These are phyloP conservation scores for Leishmania martiniquensis DNA, from an alignment of 208 protist genomes.

Conservation along the genomic window DNA sequence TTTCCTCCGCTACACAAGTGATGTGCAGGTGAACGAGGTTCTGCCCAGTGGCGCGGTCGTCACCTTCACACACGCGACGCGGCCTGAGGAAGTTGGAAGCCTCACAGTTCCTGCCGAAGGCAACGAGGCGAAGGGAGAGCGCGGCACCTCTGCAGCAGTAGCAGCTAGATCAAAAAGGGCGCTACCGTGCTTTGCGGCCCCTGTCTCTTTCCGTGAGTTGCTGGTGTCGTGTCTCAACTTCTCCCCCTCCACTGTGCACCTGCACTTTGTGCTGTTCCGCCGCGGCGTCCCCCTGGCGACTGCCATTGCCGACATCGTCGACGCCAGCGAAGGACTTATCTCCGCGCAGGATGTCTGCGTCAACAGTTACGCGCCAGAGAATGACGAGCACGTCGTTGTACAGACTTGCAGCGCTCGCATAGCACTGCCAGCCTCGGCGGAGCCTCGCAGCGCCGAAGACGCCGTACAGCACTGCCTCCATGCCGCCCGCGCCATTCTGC, in stretches of 20 bases:
- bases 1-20: constrained; percentile 40
- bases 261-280: constrained; percentile 77
- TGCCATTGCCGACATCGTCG: constrained; percentile 34
- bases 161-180: not conserved
- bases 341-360: constrained; percentile 10
- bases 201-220: constrained; percentile 12
- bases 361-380: constrained; percentile 13
- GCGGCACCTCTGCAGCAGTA: not conserved
- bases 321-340: constrained; percentile 35
- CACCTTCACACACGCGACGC: constrained; percentile 57
- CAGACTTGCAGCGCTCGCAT: constrained; percentile 60
- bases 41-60: constrained; percentile 68
- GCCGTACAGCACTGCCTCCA: constrained; percentile 38
- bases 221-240: constrained; percentile 17
- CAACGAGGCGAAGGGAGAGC: not conserved
- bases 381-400: constrained; percentile 46
- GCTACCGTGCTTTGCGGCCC: not conserved
- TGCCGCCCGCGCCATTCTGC: constrained; percentile 22
- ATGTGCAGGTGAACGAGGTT: constrained; percentile 76
- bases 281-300: constrained; percentile 40
- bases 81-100: constrained; percentile 26
- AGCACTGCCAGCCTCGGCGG: constrained; percentile 3
- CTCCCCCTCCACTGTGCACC: constrained; percentile 20
- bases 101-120: not conserved
- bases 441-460: constrained; percentile 8